Percentiles rank a stretch among this genome's conserved stretches.
These are phyloP conservation scores for Entamoeba histolytica DNA, from an alignment of 208 protist genomes.

Conservation along the genomic window DNA sequence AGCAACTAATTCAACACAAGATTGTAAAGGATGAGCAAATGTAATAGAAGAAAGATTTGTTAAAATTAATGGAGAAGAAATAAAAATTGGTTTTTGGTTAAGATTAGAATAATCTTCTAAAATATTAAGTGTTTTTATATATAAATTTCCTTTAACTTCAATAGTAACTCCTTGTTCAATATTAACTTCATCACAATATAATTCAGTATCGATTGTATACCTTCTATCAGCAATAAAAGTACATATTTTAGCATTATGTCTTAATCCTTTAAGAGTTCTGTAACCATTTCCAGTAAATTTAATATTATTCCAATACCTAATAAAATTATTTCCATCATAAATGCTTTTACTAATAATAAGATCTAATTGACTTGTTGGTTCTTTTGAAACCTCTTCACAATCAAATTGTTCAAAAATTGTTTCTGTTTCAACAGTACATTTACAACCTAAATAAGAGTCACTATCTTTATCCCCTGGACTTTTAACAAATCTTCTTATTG, in stretches of 20 bases:
- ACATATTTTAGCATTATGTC: neutral
- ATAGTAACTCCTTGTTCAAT: neutral
- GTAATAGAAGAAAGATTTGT: neutral
- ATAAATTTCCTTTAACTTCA: neutral
- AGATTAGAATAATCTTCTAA: neutral
- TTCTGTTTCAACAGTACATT: neutral
- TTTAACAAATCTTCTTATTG: neutral
- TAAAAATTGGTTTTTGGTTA: neutral
- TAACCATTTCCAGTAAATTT: neutral
- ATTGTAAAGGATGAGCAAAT: too few species aligned
- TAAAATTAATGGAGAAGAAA: neutral
- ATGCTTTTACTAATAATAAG: neutral
- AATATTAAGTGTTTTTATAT: neutral
- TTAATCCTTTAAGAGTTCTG: neutral
- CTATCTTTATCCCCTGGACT: neutral
- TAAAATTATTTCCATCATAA: neutral
- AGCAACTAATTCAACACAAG: neutral
- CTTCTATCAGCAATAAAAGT: neutral
- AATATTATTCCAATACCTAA: neutral
- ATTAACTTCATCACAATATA: neutral
- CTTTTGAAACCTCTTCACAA: neutral
- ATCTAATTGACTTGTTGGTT: neutral
- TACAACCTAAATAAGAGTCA: neutral
- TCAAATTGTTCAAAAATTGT: neutral
- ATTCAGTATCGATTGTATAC: neutral